Conservation (phyloP, 768 basidiomycete genomes). For the Pholiota molesta region DNA sequence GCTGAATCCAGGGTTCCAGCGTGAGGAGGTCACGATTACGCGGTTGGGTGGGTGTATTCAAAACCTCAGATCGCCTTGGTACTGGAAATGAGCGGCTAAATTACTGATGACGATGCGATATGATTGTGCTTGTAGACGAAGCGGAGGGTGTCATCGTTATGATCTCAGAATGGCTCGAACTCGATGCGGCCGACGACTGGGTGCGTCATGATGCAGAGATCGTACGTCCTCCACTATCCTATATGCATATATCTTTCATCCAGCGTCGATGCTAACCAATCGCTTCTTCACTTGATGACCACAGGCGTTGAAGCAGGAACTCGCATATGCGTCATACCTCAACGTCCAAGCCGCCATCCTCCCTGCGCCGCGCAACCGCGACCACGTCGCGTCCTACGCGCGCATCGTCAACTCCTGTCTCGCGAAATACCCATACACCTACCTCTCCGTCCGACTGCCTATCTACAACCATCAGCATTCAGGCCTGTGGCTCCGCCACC, state of each 20-base stretch:
- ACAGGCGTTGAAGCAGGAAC: slow-evolving; percentile 91
- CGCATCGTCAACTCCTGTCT: slow-evolving; percentile 85
- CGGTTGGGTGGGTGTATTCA: slow-evolving; percentile 67
- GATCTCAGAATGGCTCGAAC: slow-evolving; percentile 92
- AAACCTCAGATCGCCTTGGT: slow-evolving; percentile 13
- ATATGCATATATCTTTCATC: too few species aligned
- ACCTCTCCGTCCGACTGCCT: slow-evolving; percentile 82
- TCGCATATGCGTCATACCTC: slow-evolving; percentile 91
- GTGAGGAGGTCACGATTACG: slow-evolving; percentile 88
- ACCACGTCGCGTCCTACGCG: slow-evolving; percentile 89
- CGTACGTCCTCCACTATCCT: slow-evolving; percentile 45
- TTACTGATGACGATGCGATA: too few species aligned
- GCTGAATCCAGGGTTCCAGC: slow-evolving; percentile 72
- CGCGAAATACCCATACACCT: slow-evolving; percentile 67
- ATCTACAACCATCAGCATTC: slow-evolving; percentile 62
- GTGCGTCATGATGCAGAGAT: slow-evolving; percentile 96
- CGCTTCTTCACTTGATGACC: too few species aligned
- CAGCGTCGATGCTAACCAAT: too few species aligned
- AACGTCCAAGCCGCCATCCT: slow-evolving; percentile 84
- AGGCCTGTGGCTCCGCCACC: slow-evolving; percentile 7
- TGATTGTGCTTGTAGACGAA: slow-evolving; percentile 54
- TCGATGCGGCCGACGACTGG: slow-evolving; percentile 92
- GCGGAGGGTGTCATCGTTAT: slow-evolving; percentile 73
- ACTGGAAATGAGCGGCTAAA: too few species aligned
- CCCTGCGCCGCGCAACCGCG: slow-evolving; percentile 84